Percentiles rank a stretch among this genome's conserved stretches.
phyloP scores from a whole-genome alignment of 345 rosid genomes.

The Sisymbrium irio region DNA sequence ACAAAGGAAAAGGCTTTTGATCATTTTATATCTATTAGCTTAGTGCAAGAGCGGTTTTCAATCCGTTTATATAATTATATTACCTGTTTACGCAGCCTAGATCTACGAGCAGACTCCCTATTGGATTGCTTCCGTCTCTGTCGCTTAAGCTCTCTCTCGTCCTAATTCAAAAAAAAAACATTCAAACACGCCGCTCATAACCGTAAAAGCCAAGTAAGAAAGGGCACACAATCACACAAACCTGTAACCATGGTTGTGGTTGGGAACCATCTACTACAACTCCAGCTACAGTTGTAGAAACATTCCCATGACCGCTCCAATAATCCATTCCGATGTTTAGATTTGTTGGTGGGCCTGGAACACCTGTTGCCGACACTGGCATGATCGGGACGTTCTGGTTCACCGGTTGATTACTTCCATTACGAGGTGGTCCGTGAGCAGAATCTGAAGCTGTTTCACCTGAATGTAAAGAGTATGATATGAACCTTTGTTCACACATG shows the following conservation, averaged over 20 bases:
- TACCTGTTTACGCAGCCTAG: conserved; percentile 96
- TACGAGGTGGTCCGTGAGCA: conserved; percentile 50
- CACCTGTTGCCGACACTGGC: conserved; percentile 59
- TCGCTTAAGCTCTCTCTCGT: conserved; percentile 89
- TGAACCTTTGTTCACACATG: too few relatives aligned
- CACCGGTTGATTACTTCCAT: conserved; percentile 59
- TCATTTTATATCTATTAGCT: not conserved
- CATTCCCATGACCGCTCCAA: conserved; percentile 84
- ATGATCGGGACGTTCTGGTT: conserved; percentile 49
- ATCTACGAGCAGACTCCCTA: conserved; percentile 93
- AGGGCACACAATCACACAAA: conserved; percentile 13
- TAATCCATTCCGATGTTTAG: conserved; percentile 96
- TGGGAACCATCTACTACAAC: conserved; percentile 60
- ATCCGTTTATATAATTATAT: conserved; percentile 20
- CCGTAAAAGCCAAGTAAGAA: not conserved
- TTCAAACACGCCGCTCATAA: not conserved
- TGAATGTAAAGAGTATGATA: conserved; percentile 33
- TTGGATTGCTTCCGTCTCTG: conserved; percentile 95
- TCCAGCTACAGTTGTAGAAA: conserved; percentile 66
- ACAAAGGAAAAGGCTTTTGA: not conserved
- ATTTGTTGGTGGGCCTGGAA: conserved; percentile 86
- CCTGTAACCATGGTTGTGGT: conserved; percentile 86
- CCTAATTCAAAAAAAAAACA: conserved; percentile 45
- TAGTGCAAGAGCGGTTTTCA: not conserved
- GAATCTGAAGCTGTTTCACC: conserved; percentile 70